Percentiles rank a stretch among this genome's conserved stretches.
Conservation (phyloP, 768 basidiomycete species). For the Boletus sensibilis region DNA sequence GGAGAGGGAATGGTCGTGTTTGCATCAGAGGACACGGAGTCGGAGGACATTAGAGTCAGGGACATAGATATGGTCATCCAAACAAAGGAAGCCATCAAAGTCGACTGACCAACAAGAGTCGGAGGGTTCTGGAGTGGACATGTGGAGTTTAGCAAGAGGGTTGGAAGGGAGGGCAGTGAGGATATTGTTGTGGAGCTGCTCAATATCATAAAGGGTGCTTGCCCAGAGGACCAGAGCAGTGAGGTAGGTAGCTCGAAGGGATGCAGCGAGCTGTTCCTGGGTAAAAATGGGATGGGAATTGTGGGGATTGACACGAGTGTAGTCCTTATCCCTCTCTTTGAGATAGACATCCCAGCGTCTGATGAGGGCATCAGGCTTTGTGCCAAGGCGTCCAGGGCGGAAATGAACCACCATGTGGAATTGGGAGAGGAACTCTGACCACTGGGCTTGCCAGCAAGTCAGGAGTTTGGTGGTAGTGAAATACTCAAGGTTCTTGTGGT, state of each 20-base stretch:
- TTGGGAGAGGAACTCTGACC: too few species aligned
- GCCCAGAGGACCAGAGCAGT: neutral
- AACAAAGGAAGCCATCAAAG: neutral
- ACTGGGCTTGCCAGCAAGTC: too few species aligned
- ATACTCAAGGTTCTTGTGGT: too few species aligned
- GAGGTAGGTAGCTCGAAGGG: neutral
- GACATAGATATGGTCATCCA: neutral
- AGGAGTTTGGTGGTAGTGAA: too few species aligned
- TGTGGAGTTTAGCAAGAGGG: neutral
- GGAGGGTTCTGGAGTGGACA: neutral
- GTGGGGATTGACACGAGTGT: neutral
- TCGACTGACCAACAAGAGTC: neutral
- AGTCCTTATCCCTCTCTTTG: neutral
- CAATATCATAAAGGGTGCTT: too few species aligned
- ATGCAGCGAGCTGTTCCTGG: neutral
- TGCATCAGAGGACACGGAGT: too few species aligned
- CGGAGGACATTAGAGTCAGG: too few species aligned
- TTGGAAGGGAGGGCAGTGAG: neutral
- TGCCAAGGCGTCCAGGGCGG: too few species aligned
- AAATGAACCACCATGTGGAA: too few species aligned
- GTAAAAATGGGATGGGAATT: neutral
- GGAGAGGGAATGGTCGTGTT: too few species aligned
- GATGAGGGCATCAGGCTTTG: too few species aligned
- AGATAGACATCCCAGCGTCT: too few species aligned
- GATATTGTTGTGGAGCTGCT: neutral